Conservation (phyloP, 2,329 filamentous ascomycete species). For the Xylariaceae sp. region DNA sequence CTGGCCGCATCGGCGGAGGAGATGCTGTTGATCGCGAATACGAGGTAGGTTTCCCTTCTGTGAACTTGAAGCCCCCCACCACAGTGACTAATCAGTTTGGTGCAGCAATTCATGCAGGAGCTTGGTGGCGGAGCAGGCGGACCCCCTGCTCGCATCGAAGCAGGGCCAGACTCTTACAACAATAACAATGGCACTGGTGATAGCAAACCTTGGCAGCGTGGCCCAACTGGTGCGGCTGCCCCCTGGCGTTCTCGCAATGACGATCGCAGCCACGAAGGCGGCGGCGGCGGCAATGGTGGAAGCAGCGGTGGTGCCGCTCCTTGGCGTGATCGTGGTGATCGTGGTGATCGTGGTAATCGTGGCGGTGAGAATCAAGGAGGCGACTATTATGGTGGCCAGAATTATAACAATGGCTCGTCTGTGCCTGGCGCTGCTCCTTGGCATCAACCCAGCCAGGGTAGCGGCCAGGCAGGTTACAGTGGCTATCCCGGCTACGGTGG, state of each 20-base stretch:
- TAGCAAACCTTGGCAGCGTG: constrained; percentile 87
- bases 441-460: constrained; percentile 58
- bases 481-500: constrained; percentile 56
- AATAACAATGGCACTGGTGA: constrained; percentile 55
- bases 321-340: constrained; percentile 66
- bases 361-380: constrained; percentile 38
- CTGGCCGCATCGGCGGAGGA: constrained; percentile 74
- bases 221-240: constrained; percentile 81
- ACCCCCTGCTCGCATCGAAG: constrained; percentile 84
- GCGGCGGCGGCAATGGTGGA: constrained; percentile 45
- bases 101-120: constrained; percentile 95
- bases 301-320: constrained; percentile 59
- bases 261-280: constrained; percentile 57
- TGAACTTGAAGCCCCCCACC: neutral
- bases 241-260: constrained; percentile 73
- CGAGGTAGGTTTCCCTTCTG: constrained; percentile 70
- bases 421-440: constrained; percentile 60
- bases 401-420: constrained; percentile 41
- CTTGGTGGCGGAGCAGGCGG: constrained; percentile 75
- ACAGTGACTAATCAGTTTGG: constrained; percentile 49
- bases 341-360: constrained; percentile 54
- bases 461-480: constrained; percentile 63
- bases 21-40: constrained; percentile 94
- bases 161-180: constrained; percentile 72
- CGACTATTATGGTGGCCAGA: constrained; percentile 57